Conservation (phyloP, 139 green algal genomes). For the Ostreobium quekettii region DNA sequence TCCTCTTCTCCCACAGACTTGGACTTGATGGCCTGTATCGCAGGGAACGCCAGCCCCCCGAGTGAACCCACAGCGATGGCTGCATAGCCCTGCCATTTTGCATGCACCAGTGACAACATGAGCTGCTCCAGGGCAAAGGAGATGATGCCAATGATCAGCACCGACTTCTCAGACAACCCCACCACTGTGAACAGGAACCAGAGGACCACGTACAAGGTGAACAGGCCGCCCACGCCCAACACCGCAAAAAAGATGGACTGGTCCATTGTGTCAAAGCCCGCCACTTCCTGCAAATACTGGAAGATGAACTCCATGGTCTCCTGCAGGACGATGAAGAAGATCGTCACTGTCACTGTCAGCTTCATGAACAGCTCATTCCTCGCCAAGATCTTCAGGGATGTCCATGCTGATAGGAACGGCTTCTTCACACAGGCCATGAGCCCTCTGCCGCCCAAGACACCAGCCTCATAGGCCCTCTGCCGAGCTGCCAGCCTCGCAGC, state of each 20-base stretch:
- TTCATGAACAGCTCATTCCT: too few species aligned
- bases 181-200: constrained; percentile 2
- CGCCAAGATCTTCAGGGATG: too few species aligned
- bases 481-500: too few species aligned
- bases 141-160: background rate
- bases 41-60: background rate
- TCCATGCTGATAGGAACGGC: too few species aligned
- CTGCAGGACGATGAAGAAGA: too few species aligned
- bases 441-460: too few species aligned
- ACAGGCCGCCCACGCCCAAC: background rate
- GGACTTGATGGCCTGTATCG: constrained; percentile 7
- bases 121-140: background rate
- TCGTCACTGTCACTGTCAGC: too few species aligned
- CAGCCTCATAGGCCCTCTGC: too few species aligned
- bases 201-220: background rate
- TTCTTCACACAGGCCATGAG: too few species aligned
- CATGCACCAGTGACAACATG: background rate
- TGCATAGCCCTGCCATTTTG: background rate
- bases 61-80: background rate
- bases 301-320: too few species aligned
- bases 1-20: constrained; percentile 14
- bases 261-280: constrained; percentile 1
- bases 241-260: constrained; percentile 2
- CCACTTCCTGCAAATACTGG: constrained; percentile 13
- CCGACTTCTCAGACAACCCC: background rate